phyloP scores from a whole-genome alignment of 2,329 filamentous ascomycete genomes.

The Ampelomyces quisqualis region DNA sequence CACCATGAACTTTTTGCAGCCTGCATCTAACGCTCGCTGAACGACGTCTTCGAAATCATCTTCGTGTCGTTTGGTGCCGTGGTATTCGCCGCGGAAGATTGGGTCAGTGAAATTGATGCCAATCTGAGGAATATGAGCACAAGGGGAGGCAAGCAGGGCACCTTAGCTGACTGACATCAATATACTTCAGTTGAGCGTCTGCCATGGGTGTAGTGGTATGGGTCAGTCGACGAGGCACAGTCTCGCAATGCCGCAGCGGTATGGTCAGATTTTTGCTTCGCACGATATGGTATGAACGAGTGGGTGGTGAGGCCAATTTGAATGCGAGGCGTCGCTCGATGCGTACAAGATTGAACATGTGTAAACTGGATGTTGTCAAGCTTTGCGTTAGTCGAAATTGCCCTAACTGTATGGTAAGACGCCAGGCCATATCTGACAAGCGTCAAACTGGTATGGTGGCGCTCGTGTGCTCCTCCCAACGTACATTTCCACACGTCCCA shows the following conservation, averaged over 20 bases:
- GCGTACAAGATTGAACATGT: slow-evolving; percentile 8
- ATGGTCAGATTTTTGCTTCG: neutral
- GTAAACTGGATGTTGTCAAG: slow-evolving; percentile 1
- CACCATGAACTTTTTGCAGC: slow-evolving; percentile 87
- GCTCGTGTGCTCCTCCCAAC: slow-evolving; percentile 7
- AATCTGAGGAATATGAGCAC: slow-evolving; percentile 54
- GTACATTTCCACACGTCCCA: neutral
- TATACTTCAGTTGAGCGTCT: slow-evolving; percentile 36
- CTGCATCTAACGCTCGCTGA: slow-evolving; percentile 72
- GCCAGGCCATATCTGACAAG: slow-evolving; percentile 4
- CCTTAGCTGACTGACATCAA: slow-evolving; percentile 46
- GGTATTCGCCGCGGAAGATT: slow-evolving; percentile 81
- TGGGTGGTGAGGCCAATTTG: neutral
- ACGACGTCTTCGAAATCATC: slow-evolving; percentile 76
- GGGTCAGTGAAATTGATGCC: slow-evolving; percentile 96
- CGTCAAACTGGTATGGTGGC: neutral
- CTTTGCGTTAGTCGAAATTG: neutral
- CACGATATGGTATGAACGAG: neutral
- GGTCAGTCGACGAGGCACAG: neutral
- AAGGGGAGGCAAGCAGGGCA: slow-evolving; percentile 5
- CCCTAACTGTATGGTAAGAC: neutral
- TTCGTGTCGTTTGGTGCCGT: slow-evolving; percentile 73
- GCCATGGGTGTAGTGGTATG: slow-evolving; percentile 9
- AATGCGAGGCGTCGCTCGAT: neutral
- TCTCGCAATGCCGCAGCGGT: neutral